Base-by-base conservation (phyloP, 257 asterid genomes). In the Solanum ahanhuiri region DNA sequence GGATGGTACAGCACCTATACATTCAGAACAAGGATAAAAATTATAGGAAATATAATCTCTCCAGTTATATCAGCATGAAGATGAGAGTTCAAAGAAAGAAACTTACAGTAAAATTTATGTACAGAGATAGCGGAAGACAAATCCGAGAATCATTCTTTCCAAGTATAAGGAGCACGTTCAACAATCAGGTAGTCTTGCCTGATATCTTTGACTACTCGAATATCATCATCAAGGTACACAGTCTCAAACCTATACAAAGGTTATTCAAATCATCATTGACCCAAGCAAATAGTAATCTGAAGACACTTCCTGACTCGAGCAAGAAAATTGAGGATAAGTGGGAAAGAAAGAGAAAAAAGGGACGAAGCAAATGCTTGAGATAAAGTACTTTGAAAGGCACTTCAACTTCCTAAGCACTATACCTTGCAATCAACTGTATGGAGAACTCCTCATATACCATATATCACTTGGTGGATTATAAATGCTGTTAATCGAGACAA, bases 131-230 rank as follows among this genome's bases (percentile, higher is more conserved):
- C 14, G 5, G 35, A 77, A 77, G 83, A 79, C 7, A 45, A 79
- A 79, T 76, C 30, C 18, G 12, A 34, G 64, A 17, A 85, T 94
- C 91, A 95, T 87, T 95, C 98, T 77, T 91, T 96, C 99, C 99
- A 96, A 31, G 94, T 89, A 92, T 94, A 96, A 75, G 97, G 97
- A 87, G 98, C 97, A 33, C 98, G 96, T 79, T 96, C 96, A 17
- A 96, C 98, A 45, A 96, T 87, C 87, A 96, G 87, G 91, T 95
- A 96, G 85, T 95, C 99, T 43, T 92, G 89, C 87, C 99, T 92
- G 45, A 96, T 95, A 90, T 96, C 83, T 90, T 96, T 95, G 90
- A 89, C 99, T 85, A 95, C 98, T 86, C 99, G 95, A 84, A 96
- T 94, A 83, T 95, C 98, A 89, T 92, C 95, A 88, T 95, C 99